Evolutionary conservation across 2,329 filamentous ascomycete genomes (phyloP).

Genomic region (Fusarium sp.): DNA sequence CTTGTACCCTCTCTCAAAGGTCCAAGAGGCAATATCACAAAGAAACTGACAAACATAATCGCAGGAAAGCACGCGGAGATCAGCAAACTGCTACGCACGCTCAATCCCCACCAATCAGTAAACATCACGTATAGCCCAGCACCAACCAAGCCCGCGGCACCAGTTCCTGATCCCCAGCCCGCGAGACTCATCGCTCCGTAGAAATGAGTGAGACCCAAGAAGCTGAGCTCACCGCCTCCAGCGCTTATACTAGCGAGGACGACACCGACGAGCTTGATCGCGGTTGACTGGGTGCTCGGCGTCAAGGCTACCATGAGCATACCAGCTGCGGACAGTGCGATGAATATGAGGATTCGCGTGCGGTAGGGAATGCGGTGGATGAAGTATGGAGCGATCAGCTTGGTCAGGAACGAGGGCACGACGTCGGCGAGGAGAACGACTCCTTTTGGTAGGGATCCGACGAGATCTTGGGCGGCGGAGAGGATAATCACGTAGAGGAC

Average conservation of each 20-base stretch:
- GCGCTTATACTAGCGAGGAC: constrained; percentile 86
- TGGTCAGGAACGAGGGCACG: constrained; percentile 87
- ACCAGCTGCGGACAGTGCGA: constrained; percentile 78
- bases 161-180: constrained; percentile 92
- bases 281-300: constrained; percentile 72
- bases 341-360: constrained; percentile 78
- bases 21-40: constrained; percentile 77
- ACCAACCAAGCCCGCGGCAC: constrained; percentile 86
- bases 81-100: constrained; percentile 78
- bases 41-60: constrained; percentile 89
- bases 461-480: constrained; percentile 93
- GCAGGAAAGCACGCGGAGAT: constrained; percentile 82
- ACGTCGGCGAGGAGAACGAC: constrained; percentile 94
- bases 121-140: constrained; percentile 88
- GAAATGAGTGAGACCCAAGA: constrained; percentile 90
- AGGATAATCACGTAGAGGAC: constrained; percentile 98
- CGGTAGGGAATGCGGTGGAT: constrained; percentile 89
- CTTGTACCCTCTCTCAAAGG: constrained; percentile 65
- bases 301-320: constrained; percentile 92
- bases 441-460: constrained; percentile 91
- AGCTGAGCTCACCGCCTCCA: constrained; percentile 90
- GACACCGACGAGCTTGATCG: constrained; percentile 83
- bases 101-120: constrained; percentile 82
- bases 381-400: constrained; percentile 91
- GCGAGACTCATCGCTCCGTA: constrained; percentile 90